These are phyloP conservation scores for Monotropa hypopitys DNA, from an alignment of 179 eudicot species.

Conservation along the genomic window DNA sequence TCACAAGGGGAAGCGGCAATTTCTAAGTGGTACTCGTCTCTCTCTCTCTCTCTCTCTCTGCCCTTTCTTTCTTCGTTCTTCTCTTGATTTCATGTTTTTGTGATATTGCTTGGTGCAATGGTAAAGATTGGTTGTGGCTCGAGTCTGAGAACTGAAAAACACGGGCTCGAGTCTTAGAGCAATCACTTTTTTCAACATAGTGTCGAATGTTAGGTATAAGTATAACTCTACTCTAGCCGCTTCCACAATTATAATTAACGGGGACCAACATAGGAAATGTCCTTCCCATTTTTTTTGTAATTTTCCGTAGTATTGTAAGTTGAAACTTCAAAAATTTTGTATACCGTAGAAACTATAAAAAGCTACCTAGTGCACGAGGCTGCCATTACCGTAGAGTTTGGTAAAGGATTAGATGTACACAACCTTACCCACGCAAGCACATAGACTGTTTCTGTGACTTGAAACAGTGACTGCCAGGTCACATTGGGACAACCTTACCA, in stretches of 20 bases:
- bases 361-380: too few species aligned
- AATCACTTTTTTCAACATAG: neutral
- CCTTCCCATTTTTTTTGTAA: neutral
- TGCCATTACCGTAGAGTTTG: too few species aligned
- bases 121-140: neutral
- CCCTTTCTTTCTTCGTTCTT: neutral
- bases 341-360: too few species aligned
- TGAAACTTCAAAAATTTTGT: too few species aligned
- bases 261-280: neutral
- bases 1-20: slow-evolving; percentile 89
- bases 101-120: neutral
- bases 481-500: too few species aligned
- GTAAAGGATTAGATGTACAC: too few species aligned
- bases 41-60: neutral
- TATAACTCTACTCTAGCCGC: neutral
- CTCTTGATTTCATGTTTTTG: neutral
- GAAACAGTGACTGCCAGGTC: too few species aligned
- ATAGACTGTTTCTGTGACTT: too few species aligned
- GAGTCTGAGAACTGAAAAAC: neutral
- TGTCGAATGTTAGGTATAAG: neutral
- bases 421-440: too few species aligned
- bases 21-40: slow-evolving; percentile 63
- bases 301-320: neutral
- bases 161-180: neutral
- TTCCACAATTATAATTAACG: neutral